Evolutionary conservation across 2,329 filamentous ascomycete species (phyloP).

Genomic region (Fusarium sp.): DNA sequence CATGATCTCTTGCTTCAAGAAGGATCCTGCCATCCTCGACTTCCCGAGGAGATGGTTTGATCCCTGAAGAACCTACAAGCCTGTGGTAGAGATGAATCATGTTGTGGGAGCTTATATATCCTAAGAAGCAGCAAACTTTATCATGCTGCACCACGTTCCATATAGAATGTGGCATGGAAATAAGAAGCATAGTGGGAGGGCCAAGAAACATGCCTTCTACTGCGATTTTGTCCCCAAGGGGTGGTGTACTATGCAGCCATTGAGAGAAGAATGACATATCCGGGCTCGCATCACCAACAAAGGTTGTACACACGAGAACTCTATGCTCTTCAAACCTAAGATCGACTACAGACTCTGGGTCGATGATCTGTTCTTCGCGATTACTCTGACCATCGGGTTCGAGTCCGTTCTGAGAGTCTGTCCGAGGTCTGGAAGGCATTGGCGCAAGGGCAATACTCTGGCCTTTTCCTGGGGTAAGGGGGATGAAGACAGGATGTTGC

Average conservation of each 20-base stretch:
- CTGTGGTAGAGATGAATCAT: conserved; percentile 74
- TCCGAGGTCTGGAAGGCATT: conserved; percentile 52
- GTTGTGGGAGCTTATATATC: conserved; percentile 75
- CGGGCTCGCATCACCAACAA: conserved; percentile 73
- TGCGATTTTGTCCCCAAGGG: conserved; percentile 68
- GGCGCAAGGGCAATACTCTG: conserved; percentile 67
- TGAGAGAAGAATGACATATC: conserved; percentile 76
- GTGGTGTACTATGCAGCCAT: conserved; percentile 72
- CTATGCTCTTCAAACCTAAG: conserved; percentile 72
- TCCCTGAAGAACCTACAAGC: conserved; percentile 62
- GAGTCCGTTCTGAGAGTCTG: conserved; percentile 49
- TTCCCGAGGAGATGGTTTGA: conserved; percentile 63
- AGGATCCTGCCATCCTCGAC: conserved; percentile 69
- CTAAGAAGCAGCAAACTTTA: conserved; percentile 74
- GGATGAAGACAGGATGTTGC: conserved; percentile 66
- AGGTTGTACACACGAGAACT: conserved; percentile 75
- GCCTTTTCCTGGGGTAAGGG: conserved; percentile 65
- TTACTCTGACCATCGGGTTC: conserved; percentile 43
- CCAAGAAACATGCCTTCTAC: conserved; percentile 78
- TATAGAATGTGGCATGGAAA: conserved; percentile 73
- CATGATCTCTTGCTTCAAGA: conserved; percentile 64
- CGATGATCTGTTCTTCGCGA: conserved; percentile 58
- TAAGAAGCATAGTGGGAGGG: conserved; percentile 73
- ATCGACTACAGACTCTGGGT: conserved; percentile 63
- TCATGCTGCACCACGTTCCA: conserved; percentile 75